Base-by-base conservation (phyloP, 495 filamentous ascomycete genomes). In the Penicillium paradoxum region DNA sequence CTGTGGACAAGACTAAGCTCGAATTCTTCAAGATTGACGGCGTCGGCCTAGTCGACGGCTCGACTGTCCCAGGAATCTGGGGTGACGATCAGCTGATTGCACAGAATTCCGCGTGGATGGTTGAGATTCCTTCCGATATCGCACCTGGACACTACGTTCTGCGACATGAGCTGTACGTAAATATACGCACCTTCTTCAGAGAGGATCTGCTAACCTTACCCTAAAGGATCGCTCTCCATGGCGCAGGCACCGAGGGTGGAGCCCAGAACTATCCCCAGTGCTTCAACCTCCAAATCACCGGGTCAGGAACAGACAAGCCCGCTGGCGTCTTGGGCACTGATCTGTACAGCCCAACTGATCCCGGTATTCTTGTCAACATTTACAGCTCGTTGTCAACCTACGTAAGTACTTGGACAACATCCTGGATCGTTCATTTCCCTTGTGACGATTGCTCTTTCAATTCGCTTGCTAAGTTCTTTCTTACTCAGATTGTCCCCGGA, bases 181-280 rank as follows among this genome's bases (percentile, higher is more conserved):
- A 3, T 14, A 0, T 32, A 1, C 2, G 6, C 0, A 2, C 4
- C 15, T 6, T 17, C 4, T 10, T 1, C 3, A 19, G 1, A 14
- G 15, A 22, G 1, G 3, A 0, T 11, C 1, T 6, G n/a, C 49
- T 51, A 34, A 43, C 15, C 19, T n/a, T 5, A 1, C 4, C 18
- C 0, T 9, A 9, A 27, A 82, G 90, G 54, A 86, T 90, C 51
- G 86, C 84, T 9, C 80, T 90, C 4, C 87, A 91, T 70, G 70
- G 75, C 6, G 85, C 81, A 4, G 74, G 65, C 10, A 53, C 66
- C 9, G 49, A 57, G 5, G 72, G 83, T 58, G 86, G 85, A 27
- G 83, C 88, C 0, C 87, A 92, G 75, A 81, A 81, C 58, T 92
- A 92, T 57, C 85, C 85, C 4, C 78, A 87, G 56, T 92, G 88